Conservation (phyloP, 768 basidiomycete genomes). For the Boletus subcaerulescens region DNA sequence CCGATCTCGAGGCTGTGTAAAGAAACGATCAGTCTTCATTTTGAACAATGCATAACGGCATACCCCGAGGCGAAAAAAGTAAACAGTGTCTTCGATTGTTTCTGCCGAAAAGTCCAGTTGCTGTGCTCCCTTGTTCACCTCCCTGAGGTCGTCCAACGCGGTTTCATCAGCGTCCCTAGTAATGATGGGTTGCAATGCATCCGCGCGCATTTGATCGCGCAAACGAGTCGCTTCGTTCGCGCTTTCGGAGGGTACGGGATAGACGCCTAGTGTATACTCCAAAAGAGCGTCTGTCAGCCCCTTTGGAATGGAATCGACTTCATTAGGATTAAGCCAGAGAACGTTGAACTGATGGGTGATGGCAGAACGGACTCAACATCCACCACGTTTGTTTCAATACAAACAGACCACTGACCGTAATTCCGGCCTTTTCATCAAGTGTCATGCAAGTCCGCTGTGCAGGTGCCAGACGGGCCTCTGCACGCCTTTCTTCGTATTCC, state of each 20-base stretch:
- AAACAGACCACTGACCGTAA: conserved; percentile 36
- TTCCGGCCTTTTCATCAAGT: conserved; percentile 72
- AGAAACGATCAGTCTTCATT: conserved; percentile 10
- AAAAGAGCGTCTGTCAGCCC: conserved; percentile 59
- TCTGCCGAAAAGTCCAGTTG: conserved; percentile 47
- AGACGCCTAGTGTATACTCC: conserved; percentile 33
- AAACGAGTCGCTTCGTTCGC: conserved; percentile 45
- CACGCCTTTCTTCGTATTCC: conserved; percentile 75
- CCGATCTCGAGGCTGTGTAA: conserved; percentile 62
- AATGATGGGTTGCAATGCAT: conserved; percentile 56
- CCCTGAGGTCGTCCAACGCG: conserved; percentile 19
- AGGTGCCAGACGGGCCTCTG: conserved; percentile 64
- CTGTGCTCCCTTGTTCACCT: conserved; percentile 18
- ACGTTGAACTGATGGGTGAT: conserved; percentile 64
- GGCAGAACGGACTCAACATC: conserved; percentile 5
- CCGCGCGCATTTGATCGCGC: conserved; percentile 69
- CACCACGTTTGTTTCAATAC: background rate
- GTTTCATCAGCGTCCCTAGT: conserved; percentile 35
- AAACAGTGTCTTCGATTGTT: conserved; percentile 60
- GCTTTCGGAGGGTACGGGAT: conserved; percentile 8
- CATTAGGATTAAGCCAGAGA: conserved; percentile 70
- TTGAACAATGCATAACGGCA: conserved; percentile 16
- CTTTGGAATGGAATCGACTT: conserved; percentile 61
- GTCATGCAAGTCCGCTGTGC: conserved; percentile 73
- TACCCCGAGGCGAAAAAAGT: conserved; percentile 68